phyloP scores from a whole-genome alignment of 768 basidiomycete genomes.

The Phylloporus sp. region DNA sequence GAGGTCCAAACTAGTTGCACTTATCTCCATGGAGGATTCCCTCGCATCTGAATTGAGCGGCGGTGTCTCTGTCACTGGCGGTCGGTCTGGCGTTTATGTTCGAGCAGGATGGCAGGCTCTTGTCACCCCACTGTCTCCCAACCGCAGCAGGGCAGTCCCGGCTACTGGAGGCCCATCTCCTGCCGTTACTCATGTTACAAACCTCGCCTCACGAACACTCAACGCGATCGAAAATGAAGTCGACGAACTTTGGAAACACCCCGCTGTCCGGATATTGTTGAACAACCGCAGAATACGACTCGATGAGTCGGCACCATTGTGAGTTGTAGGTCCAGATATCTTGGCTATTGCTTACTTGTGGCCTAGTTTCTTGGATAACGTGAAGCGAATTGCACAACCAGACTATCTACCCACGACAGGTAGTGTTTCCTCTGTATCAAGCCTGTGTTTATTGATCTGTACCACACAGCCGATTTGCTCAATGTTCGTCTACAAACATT shows the following conservation, averaged over 20 bases:
- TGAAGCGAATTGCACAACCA: conserved; percentile 60
- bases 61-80: conserved; percentile 58
- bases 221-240: conserved; percentile 49
- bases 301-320: conserved; percentile 78
- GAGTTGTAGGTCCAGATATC: conserved; percentile 23
- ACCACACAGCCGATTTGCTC: conserved; percentile 61
- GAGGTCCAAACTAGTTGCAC: conserved; percentile 54
- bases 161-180: conserved; percentile 30
- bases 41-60: conserved; percentile 66
- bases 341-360: conserved; percentile 2
- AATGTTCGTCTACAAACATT: conserved; percentile 78
- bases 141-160: conserved; percentile 40
- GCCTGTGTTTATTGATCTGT: neutral
- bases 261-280: conserved; percentile 56
- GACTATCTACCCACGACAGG: conserved; percentile 74
- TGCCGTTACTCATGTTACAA: conserved; percentile 41
- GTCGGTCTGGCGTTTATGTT: conserved; percentile 60
- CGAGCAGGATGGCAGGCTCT: conserved; percentile 71
- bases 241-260: conserved; percentile 65
- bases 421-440: conserved; percentile 24
- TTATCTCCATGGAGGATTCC: conserved; percentile 63
- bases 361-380: conserved; percentile 62
- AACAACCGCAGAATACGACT: conserved; percentile 57
- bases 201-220: conserved; percentile 54
- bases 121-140: conserved; percentile 39